Percentiles rank a stretch among this genome's conserved stretches.
These are phyloP conservation scores for Metschnikowia lunata DNA, from an alignment of 805 yeast species.

Conservation along the genomic window DNA sequence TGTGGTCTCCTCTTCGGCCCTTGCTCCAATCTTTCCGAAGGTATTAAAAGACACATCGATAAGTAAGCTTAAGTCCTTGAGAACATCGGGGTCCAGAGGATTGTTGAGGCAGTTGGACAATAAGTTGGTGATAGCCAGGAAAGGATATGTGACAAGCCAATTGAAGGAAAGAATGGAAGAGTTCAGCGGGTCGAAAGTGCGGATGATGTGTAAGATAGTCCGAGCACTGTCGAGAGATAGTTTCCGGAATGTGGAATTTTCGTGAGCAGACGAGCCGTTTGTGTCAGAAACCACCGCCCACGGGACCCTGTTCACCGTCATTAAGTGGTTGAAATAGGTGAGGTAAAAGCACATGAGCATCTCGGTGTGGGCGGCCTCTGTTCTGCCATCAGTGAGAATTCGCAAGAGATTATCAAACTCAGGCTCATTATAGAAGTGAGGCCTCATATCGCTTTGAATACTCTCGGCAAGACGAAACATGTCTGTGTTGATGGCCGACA, in stretches of 20 bases:
- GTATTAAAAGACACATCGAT: conserved; percentile 21
- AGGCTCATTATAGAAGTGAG: conserved; percentile 32
- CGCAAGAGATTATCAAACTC: conserved; percentile 17
- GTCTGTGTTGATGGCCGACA: conserved; percentile 26
- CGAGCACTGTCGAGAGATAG: conserved; percentile 34
- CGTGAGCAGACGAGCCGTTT: conserved; percentile 11
- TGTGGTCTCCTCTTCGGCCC: conserved; percentile 9
- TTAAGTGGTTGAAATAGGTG: conserved; percentile 31
- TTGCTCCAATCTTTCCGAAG: conserved; percentile 10
- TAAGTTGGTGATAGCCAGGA: conserved; percentile 29
- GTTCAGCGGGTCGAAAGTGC: conserved; percentile 18
- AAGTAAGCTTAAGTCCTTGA: conserved; percentile 28
- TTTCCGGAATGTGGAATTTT: conserved; percentile 22
- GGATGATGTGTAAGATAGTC: conserved; percentile 28
- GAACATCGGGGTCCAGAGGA: conserved; percentile 25
- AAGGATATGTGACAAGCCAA: conserved; percentile 32
- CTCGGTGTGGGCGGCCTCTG: neutral
- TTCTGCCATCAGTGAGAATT: neutral
- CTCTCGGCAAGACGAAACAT: conserved; percentile 23
- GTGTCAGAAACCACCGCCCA: conserved; percentile 21
- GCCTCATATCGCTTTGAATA: conserved; percentile 20
- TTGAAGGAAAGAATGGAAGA: conserved; percentile 23
- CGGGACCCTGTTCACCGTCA: conserved; percentile 35
- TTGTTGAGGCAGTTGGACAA: conserved; percentile 29
- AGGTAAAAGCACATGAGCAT: conserved; percentile 23